Percentiles rank a stretch among this genome's conserved stretches.
Evolutionary conservation across 768 basidiomycete genomes (phyloP).

Genomic region (Auricularia sp.): DNA sequence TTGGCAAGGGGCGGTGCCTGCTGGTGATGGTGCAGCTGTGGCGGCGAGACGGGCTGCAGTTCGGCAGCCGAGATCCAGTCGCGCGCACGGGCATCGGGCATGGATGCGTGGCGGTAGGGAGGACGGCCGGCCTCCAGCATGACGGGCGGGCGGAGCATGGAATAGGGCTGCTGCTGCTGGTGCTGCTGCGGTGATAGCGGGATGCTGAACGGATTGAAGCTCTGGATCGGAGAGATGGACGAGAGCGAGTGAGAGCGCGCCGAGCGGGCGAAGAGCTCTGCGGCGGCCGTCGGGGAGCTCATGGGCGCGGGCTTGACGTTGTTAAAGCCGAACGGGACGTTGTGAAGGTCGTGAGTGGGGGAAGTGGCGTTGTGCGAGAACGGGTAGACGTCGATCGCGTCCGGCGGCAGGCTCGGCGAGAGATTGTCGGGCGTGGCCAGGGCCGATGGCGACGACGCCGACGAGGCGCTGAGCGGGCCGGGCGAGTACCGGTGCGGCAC

Average conservation of each 20-base stretch:
- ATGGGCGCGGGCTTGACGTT: background rate
- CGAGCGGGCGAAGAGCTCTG: background rate
- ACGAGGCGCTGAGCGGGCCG: conserved; percentile 6
- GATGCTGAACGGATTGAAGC: background rate
- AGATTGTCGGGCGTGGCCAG: conserved; percentile 46
- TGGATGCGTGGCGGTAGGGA: background rate
- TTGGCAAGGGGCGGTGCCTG: background rate
- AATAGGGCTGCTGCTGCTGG: background rate
- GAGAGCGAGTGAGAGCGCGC: background rate
- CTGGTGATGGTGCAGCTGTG: background rate
- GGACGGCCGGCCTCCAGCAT: background rate
- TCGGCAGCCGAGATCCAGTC: background rate
- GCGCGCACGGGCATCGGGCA: background rate
- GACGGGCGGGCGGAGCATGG: background rate
- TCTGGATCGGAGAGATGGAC: background rate
- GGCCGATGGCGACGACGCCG: conserved; percentile 6
- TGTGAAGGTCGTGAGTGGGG: background rate
- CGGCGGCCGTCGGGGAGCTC: background rate
- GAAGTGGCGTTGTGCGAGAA: conserved; percentile 16
- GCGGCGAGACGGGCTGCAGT: background rate
- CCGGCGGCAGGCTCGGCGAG: conserved; percentile 61
- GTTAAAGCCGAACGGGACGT: background rate
- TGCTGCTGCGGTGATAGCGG: background rate
- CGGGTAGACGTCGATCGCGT: conserved; percentile 67
- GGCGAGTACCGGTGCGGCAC: conserved; percentile 7